Percentiles rank a stretch among this genome's conserved stretches.
These are phyloP conservation scores for Blumeria graminis DNA, from an alignment of 2,329 filamentous ascomycete species.

Conservation along the genomic window DNA sequence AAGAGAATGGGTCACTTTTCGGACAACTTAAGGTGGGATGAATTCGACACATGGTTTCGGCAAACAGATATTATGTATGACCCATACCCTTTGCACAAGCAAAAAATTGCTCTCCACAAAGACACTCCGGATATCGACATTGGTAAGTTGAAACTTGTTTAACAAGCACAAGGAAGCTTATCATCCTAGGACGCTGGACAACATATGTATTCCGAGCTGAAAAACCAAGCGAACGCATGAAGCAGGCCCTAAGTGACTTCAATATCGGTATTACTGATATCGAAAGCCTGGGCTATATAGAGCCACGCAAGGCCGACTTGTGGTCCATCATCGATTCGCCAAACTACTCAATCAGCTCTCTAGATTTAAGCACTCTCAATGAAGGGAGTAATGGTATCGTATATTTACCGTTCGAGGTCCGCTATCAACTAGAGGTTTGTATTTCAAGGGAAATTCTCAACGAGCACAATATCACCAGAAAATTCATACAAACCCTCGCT, in stretches of 20 bases:
- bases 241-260: slow-evolving; percentile 34
- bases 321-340: slow-evolving; percentile 20
- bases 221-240: slow-evolving; percentile 5
- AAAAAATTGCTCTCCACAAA: slow-evolving; percentile 24
- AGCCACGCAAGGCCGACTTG: slow-evolving; percentile 16
- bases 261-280: slow-evolving; percentile 33
- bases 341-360: slow-evolving; percentile 4
- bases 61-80: slow-evolving; percentile 36
- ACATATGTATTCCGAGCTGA: slow-evolving; percentile 24
- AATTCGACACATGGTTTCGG: slow-evolving; percentile 33
- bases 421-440: slow-evolving; percentile 84
- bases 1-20: slow-evolving; percentile 19
- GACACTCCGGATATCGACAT: slow-evolving; percentile 30
- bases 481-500: slow-evolving; percentile 41
- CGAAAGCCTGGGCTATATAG: slow-evolving; percentile 20
- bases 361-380: slow-evolving; percentile 7
- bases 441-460: slow-evolving; percentile 57
- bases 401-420: slow-evolving; percentile 40
- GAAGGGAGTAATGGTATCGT: slow-evolving; percentile 13
- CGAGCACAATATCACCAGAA: slow-evolving; percentile 44
- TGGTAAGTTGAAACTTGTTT: slow-evolving; percentile 13
- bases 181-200: slow-evolving; percentile 31
- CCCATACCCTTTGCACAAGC: slow-evolving; percentile 14
- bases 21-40: slow-evolving; percentile 24
- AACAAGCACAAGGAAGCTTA: slow-evolving; percentile 1